Conservation (phyloP, 768 basidiomycete genomes). For the Strobilomyces dryophilus region DNA sequence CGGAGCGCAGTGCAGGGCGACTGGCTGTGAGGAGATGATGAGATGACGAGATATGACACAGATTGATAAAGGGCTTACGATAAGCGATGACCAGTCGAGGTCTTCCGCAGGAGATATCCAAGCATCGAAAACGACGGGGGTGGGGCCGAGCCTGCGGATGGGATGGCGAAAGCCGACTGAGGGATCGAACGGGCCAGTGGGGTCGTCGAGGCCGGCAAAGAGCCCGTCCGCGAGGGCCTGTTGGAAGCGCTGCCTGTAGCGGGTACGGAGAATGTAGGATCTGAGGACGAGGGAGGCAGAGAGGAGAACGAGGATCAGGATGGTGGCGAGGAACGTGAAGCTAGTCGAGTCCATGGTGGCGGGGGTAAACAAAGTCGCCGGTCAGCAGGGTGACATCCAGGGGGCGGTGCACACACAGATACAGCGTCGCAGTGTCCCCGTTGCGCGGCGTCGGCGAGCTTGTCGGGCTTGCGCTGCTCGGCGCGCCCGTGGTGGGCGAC, state of each 20-base stretch:
- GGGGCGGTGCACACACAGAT: conserved; percentile 27
- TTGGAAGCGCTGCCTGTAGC: conserved; percentile 50
- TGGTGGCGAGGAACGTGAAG: conserved; percentile 70
- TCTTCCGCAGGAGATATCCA: conserved; percentile 7
- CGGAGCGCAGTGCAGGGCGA: conserved; percentile 11
- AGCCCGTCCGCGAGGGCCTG: conserved; percentile 49
- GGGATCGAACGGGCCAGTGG: neutral
- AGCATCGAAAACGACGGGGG: conserved; percentile 16
- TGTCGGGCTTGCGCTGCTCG: neutral
- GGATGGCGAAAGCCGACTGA: conserved; percentile 1
- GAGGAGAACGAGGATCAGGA: conserved; percentile 61
- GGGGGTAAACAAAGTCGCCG: neutral
- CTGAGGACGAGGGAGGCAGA: conserved; percentile 62
- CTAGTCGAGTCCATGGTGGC: conserved; percentile 32
- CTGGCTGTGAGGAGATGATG: conserved; percentile 9
- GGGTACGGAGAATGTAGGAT: conserved; percentile 56
- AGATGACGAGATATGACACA: too few species aligned
- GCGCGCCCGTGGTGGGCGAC: neutral
- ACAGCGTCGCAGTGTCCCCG: conserved; percentile 22
- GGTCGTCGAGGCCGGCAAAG: conserved; percentile 29
- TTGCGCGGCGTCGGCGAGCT: conserved; percentile 3
- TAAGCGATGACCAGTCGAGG: conserved; percentile 12
- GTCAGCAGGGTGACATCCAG: neutral
- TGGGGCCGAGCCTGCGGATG: conserved; percentile 4
- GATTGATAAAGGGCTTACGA: conserved; percentile 1